phyloP scores from a whole-genome alignment of 257 asterid species.

The Solanum gracilifrons region DNA sequence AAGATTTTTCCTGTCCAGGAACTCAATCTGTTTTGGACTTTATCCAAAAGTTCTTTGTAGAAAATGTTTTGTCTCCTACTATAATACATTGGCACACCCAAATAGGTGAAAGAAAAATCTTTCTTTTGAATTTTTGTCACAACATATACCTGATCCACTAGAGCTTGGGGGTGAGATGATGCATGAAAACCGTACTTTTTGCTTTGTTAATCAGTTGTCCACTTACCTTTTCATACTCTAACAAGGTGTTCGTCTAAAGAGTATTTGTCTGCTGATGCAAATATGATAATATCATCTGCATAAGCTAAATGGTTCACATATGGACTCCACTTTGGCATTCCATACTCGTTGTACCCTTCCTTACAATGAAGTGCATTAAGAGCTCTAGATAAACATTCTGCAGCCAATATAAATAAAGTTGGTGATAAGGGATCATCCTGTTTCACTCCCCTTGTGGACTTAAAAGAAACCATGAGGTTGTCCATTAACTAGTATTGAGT shows the following conservation, averaged over 20 bases:
- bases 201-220: background rate
- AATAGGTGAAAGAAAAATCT: background rate
- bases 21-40: background rate
- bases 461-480: no score
- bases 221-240: background rate
- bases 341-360: background rate
- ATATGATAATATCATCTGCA: no score
- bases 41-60: background rate
- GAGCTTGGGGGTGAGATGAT: background rate
- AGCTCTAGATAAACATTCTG: background rate
- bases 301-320: background rate
- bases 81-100: background rate
- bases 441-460: no score
- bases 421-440: no score
- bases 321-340: background rate
- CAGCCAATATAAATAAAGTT: background rate
- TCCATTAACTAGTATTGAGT: no score
- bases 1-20: background rate
- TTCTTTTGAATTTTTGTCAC: background rate
- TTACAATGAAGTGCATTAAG: background rate
- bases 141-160: no score
- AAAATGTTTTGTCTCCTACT: background rate
- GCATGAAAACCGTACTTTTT: background rate
- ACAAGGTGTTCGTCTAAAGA: no score
- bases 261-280: no score